Percentiles rank a stretch among this genome's conserved stretches.
Conservation (phyloP, 108 stramenopile genomes). For the Cyclostephanos tholiformis region DNA sequence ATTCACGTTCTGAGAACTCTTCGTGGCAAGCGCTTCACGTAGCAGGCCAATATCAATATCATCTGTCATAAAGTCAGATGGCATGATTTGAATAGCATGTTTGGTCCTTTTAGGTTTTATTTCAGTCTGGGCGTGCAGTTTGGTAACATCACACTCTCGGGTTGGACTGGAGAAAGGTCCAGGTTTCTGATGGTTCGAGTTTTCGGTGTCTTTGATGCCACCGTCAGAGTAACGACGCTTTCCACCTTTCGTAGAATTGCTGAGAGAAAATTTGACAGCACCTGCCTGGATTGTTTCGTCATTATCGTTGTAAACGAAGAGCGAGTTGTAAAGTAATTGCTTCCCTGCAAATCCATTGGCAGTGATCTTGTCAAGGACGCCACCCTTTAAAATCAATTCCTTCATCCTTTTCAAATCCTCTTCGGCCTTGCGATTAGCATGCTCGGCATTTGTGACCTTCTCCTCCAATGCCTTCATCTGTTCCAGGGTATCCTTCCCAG, state of each 20-base stretch:
- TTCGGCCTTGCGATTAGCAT: slow-evolving; percentile 69
- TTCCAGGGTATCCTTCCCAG: slow-evolving; percentile 33
- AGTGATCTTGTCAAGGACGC: slow-evolving; percentile 41
- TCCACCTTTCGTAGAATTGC: slow-evolving; percentile 10
- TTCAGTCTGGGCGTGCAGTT: slow-evolving; percentile 42
- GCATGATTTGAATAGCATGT: slow-evolving; percentile 13
- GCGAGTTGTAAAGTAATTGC: slow-evolving; percentile 26
- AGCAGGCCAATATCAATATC: slow-evolving; percentile 38
- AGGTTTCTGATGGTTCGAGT: slow-evolving; percentile 12
- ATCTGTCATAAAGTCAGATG: slow-evolving; percentile 17
- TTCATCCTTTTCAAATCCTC: slow-evolving; percentile 76
- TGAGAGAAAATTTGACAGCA: slow-evolving; percentile 8
- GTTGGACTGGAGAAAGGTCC: slow-evolving; percentile 31
- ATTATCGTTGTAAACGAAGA: slow-evolving; percentile 42
- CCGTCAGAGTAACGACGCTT: slow-evolving; percentile 52
- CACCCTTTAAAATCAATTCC: slow-evolving; percentile 75
- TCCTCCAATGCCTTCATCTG: slow-evolving; percentile 54
- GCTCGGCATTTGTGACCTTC: slow-evolving; percentile 64
- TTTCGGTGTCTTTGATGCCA: slow-evolving; percentile 32
- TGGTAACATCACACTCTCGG: slow-evolving; percentile 21
- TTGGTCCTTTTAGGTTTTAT: slow-evolving; percentile 42
- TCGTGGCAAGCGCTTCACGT: slow-evolving; percentile 47
- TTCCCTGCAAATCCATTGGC: slow-evolving; percentile 9
- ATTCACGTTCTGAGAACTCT: slow-evolving; percentile 39
- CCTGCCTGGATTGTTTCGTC: slow-evolving; percentile 31